A percentile compares a stretch with the other conserved stretches of the same genome.
Evolutionary conservation across 2,329 filamentous ascomycete species (phyloP).

Genomic region (Diaporthe caulivora): DNA sequence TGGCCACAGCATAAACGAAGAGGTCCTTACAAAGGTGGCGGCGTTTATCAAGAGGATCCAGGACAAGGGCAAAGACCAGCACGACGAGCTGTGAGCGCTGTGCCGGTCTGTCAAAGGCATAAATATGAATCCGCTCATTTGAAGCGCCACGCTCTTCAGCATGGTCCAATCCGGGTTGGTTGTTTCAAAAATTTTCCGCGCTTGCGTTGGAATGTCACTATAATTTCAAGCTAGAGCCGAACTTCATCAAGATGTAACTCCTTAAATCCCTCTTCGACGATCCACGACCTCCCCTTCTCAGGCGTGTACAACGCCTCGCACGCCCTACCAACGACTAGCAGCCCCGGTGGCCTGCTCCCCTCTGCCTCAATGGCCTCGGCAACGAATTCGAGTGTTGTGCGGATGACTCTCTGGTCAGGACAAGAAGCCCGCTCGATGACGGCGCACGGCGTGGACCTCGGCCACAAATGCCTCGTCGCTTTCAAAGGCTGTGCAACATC

Average conservation of each 20-base stretch:
- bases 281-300: conserved; percentile 75
- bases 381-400: conserved; percentile 85
- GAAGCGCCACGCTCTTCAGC: no score
- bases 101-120: neutral
- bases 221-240: conserved; percentile 10
- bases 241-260: conserved; percentile 69
- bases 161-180: no score
- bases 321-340: conserved; percentile 86
- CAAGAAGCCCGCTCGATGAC: conserved; percentile 95
- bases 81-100: conserved; percentile 23
- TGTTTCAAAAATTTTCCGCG: neutral
- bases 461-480: conserved; percentile 70
- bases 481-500: neutral
- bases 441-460: conserved; percentile 84
- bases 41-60: conserved; percentile 20
- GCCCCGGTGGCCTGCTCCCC: conserved; percentile 87
- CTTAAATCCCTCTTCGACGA: conserved; percentile 87
- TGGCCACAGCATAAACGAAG: conserved; percentile 31
- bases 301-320: conserved; percentile 80
- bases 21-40: conserved; percentile 11
- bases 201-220: neutral
- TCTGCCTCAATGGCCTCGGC: conserved; percentile 87
- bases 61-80: neutral
- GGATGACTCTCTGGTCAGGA: conserved; percentile 91
- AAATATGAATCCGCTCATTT: neutral